phyloP scores from a whole-genome alignment of 805 yeast genomes.

The Monosporozyma siamensis region DNA sequence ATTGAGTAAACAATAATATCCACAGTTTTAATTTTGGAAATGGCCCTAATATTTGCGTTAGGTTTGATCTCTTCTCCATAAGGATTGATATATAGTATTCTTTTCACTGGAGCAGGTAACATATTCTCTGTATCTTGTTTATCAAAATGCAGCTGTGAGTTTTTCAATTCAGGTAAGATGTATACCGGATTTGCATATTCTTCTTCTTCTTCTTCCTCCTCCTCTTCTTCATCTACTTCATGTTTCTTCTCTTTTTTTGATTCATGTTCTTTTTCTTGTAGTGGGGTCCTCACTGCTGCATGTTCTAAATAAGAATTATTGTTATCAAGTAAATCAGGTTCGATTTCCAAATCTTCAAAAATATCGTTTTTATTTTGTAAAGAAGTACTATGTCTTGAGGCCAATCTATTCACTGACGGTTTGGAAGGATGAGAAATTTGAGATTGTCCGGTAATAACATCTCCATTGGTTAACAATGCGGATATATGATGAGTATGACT shows the following conservation, averaged over 20 bases:
- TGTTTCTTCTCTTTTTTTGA: background rate
- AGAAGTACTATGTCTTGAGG: slow-evolving; percentile 3
- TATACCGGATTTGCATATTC: slow-evolving; percentile 42
- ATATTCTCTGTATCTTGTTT: slow-evolving; percentile 47
- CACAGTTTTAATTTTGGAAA: slow-evolving; percentile 40
- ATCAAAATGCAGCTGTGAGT: slow-evolving; percentile 65
- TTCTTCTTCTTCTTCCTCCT: slow-evolving; percentile 43
- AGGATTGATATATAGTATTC: slow-evolving; percentile 74
- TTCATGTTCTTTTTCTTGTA: background rate
- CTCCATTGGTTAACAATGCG: slow-evolving; percentile 61
- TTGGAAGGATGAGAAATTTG: slow-evolving; percentile 80
- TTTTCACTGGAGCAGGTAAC: slow-evolving; percentile 60
- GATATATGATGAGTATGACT: slow-evolving; percentile 81
- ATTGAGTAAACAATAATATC: slow-evolving; percentile 64
- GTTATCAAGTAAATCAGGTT: background rate
- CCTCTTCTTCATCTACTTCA: slow-evolving; percentile 26
- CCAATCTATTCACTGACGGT: slow-evolving; percentile 6
- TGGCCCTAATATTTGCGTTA: slow-evolving; percentile 53
- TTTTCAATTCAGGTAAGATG: slow-evolving; percentile 61
- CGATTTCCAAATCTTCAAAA: background rate
- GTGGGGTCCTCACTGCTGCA: background rate
- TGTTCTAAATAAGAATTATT: background rate
- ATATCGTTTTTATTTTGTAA: slow-evolving; percentile 1
- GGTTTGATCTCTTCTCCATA: slow-evolving; percentile 84
- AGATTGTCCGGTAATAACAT: slow-evolving; percentile 77